Percentiles rank a stretch among this genome's conserved stretches.
These are phyloP conservation scores for Epithemia pelagica DNA, from an alignment of 108 stramenopile species.

Conservation along the genomic window DNA sequence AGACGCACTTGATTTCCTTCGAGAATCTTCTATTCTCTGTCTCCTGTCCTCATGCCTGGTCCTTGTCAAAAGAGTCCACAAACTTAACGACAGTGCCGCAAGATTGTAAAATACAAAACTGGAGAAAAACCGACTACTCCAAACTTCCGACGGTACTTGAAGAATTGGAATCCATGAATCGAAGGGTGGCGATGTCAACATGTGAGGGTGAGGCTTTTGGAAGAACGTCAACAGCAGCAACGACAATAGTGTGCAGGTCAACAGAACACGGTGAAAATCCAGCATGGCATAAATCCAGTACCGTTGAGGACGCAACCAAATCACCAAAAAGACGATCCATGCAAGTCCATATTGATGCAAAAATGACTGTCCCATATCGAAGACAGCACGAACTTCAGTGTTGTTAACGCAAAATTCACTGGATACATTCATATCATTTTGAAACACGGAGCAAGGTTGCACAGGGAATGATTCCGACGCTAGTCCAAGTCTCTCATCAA, in stretches of 20 bases:
- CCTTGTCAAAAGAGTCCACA: background rate
- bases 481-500: background rate
- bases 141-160: background rate
- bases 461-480: background rate
- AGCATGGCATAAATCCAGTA: background rate
- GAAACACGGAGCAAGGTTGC: constrained; percentile 3
- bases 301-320: background rate
- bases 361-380: background rate
- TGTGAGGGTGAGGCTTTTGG: background rate
- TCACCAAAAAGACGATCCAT: constrained; percentile 2
- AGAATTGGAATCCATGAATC: background rate
- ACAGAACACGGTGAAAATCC: background rate
- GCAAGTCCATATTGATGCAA: constrained; percentile 9
- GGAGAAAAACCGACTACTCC: background rate
- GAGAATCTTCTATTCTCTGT: background rate
- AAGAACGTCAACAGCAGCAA: background rate
- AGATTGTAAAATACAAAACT: background rate
- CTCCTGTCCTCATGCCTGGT: background rate
- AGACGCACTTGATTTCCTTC: background rate
- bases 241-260: background rate
- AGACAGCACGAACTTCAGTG: background rate
- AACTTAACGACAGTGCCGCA: background rate
- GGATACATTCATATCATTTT: background rate
- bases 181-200: background rate
- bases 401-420: background rate